Conservation (phyloP, 495 filamentous ascomycete species). For the Neurospora cerealis region DNA sequence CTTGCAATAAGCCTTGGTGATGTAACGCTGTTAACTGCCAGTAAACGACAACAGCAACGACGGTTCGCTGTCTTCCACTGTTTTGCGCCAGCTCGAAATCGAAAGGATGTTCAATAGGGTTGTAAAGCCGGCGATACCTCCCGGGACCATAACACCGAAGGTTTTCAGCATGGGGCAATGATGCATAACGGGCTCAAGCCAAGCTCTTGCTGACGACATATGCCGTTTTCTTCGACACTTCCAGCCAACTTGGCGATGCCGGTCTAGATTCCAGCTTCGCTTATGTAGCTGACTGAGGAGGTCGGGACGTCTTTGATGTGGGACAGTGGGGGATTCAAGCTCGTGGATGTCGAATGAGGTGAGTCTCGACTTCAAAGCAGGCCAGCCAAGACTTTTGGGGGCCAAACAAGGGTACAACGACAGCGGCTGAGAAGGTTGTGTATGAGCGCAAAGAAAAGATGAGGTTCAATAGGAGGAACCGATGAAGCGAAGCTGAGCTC, state of each 20-base stretch:
- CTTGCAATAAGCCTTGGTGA: not conserved
- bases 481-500: not conserved
- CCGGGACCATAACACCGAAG: not conserved
- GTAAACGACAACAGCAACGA: not conserved
- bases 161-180: not conserved
- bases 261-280: not conserved
- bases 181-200: not conserved
- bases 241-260: not conserved
- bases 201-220: not conserved
- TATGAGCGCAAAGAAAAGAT: not conserved
- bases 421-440: not conserved
- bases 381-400: not conserved
- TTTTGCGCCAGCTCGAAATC: not conserved
- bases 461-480: not conserved
- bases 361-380: not conserved
- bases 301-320: not conserved
- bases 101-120: not conserved
- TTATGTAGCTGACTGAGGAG: not conserved
- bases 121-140: not conserved
- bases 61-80: not conserved
- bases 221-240: not conserved
- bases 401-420: not conserved
- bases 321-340: not conserved
- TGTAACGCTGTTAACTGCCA: not conserved
- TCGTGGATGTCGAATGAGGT: not conserved